Evolutionary conservation across 2,329 filamentous ascomycete genomes (phyloP), one percentile per base, ranked within the genome.

Genomic region (Pestalotiopsis sp.): DNA sequence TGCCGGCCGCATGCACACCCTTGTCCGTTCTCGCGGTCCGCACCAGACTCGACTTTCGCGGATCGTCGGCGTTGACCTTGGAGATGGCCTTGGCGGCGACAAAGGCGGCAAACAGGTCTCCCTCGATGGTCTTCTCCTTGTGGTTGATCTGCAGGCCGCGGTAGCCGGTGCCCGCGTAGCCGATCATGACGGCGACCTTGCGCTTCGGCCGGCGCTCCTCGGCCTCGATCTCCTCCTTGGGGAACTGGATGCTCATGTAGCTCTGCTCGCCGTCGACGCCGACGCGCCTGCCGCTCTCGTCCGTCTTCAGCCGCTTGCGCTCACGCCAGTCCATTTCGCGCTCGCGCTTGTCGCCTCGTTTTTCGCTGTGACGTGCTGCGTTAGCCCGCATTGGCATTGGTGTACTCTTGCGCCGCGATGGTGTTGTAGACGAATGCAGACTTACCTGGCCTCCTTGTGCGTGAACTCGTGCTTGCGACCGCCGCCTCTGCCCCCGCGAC

Each of bases 11-110:
- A 80, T 98, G 95, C 2, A 98, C 95, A 67, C 96, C 96, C 84
- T 98, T 99, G 83, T 99, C 96, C 0, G 96, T 99, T 72, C 96
- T 89, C 4, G 96, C 96, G 80, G 96, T 99, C 72, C 96, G 92
- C 67, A 97, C 93, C 61, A 99, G 88, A 66, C 94, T 95, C 2
- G 94, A 97, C 82, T 99, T 99, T 81, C 97, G 97, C 4, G 95
- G 96, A 78, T 99, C 96, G 75, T 97, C 91, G 25, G 96, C 96
- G 78, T 99, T 99, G 71, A 94, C 94, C 81, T 98, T 98, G 63
- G 95, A 97, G 70, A 99, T 97, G 52, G 96, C 95, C 20, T 95
- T 93, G 3, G 96, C 95, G 3, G 90, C 90, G 71, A 99, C 92
- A 74, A 99, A 95, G 3, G 96, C 96, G 39, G 90, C 89, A 83